Evolutionary conservation across 108 stramenopile genomes (phyloP), one percentile per base, ranked within the genome.

Genomic region (Skeletonema menzelii): DNA sequence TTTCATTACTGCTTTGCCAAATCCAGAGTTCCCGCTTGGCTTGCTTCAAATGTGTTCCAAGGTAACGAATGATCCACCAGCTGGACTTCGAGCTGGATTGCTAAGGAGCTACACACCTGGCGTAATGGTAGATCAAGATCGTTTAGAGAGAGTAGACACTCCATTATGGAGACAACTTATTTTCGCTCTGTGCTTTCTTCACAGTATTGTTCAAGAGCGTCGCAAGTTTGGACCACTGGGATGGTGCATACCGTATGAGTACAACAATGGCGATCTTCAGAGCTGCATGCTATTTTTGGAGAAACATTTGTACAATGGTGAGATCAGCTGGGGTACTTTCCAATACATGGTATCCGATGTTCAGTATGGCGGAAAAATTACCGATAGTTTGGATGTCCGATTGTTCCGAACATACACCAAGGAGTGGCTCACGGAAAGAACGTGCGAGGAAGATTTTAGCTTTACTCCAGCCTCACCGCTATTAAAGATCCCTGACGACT

Each of bases 341-440:
- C 93, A 95, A 79, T 82, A 95, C 91, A 96, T 96, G 95, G 95
- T 97, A 22, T 81, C 89, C 15, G 96, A 94, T 74, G 94, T 91
- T 10, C 93, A 95, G 69, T 97, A 97, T 63, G 96, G 96, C n/a
- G 96, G 96, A 63, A 97, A 97, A 76, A 95, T 97, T 62, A 97
- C 96, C 27, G 96, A 97, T 63, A 84, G 87, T 59, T 61, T 97
- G 28, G 96, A 97, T 72, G 88, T 94, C 5, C 82, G 95, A 27
- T 71, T 97, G 63, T 94, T 97, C 69, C 87, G 87, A 64, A 93
- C 92, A 15, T 97, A 96, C 75, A 73, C 91, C 47, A 82, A 84
- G 70, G 91, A 86, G 65, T 97, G 95, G 95, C 86, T 97, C 0
- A 94, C 83, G 13, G 83, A 91, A 19, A 74, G 37, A 57, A 88